These are phyloP conservation scores for Solanum tarapatanum DNA, from an alignment of 257 asterid species.

Conservation along the genomic window DNA sequence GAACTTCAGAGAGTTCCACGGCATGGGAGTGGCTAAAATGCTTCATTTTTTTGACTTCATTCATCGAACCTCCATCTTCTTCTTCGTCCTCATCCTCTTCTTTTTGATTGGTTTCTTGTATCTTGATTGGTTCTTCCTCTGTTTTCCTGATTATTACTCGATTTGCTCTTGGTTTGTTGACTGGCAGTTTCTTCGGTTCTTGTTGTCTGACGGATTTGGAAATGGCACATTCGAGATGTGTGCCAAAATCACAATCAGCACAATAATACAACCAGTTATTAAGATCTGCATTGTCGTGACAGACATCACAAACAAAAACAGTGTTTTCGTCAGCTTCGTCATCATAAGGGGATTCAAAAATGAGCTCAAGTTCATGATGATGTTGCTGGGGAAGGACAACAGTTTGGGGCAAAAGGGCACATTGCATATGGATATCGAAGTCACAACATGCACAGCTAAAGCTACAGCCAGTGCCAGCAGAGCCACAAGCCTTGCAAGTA, in stretches of 20 bases:
- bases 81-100: not conserved
- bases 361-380: conserved; percentile 8
- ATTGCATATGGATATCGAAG: conserved; percentile 33
- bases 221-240: conserved; percentile 2
- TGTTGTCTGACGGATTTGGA: not conserved
- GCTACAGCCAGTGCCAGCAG: conserved; percentile 28
- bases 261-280: conserved; percentile 6
- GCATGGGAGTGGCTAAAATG: conserved; percentile 5
- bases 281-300: not conserved
- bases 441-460: conserved; percentile 28
- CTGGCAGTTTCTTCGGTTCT: not conserved
- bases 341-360: not conserved
- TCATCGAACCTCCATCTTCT: not conserved
- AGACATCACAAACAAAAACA: not conserved
- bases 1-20: not conserved
- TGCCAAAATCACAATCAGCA: conserved; percentile 7
- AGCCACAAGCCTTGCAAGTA: conserved; percentile 44
- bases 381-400: not conserved
- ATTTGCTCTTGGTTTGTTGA: not conserved
- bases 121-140: not conserved
- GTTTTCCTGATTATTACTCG: not conserved
- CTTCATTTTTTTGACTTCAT: not conserved
- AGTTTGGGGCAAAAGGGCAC: conserved; percentile 12
- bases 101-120: not conserved
- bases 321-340: not conserved